phyloP scores from a whole-genome alignment of 2,329 filamentous ascomycete genomes.

The Cercospora nicotianae region DNA sequence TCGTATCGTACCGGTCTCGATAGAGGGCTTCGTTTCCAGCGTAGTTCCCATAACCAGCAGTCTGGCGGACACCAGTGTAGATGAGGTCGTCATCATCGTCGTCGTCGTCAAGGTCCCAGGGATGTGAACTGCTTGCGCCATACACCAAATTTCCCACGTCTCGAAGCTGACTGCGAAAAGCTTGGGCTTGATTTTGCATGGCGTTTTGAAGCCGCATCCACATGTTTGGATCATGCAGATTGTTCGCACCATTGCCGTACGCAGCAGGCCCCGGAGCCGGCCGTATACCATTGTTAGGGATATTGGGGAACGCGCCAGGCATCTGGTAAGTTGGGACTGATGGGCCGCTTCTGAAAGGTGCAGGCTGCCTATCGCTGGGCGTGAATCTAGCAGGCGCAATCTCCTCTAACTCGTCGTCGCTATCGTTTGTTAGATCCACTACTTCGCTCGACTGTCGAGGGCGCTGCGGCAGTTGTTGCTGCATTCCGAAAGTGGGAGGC shows the following conservation, averaged over 20 bases:
- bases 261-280: not conserved
- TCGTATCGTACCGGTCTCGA: conserved; percentile 28
- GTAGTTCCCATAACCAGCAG: conserved; percentile 26
- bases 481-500: not conserved
- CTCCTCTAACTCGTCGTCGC: conserved; percentile 34
- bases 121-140: conserved; percentile 20
- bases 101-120: conserved; percentile 18
- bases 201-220: not conserved
- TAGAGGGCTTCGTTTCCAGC: conserved; percentile 33
- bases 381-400: conserved; percentile 30
- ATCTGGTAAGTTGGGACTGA: conserved; percentile 19
- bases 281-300: not conserved
- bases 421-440: conserved; percentile 38
- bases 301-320: conserved; percentile 29
- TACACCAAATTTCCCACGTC: conserved; percentile 21
- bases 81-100: conserved; percentile 33
- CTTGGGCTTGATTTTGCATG: not conserved
- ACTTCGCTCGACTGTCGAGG: conserved; percentile 23
- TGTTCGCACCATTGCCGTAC: not conserved
- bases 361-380: conserved; percentile 24
- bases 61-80: conserved; percentile 26
- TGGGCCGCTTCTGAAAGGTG: not conserved
- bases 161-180: conserved; percentile 1
- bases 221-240: not conserved
- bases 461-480: conserved; percentile 22